Evolutionary conservation across 2,329 filamentous ascomycete species (phyloP).

Genomic region (Colletotrichum musicola): DNA sequence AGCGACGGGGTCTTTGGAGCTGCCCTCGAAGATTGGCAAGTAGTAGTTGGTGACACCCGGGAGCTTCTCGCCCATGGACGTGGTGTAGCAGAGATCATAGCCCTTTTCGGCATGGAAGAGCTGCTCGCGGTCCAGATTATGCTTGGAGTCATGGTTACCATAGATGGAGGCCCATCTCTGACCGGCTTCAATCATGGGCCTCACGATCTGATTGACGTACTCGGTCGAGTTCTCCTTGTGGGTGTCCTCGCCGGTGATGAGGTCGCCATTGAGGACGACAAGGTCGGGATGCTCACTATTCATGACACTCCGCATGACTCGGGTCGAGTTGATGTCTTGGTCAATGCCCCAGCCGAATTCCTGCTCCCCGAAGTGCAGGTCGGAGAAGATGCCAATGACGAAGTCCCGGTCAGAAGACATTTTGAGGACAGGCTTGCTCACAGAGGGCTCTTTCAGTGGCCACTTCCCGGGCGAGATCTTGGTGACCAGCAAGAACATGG

Average conservation of each 20-base stretch:
- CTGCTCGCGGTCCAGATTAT: constrained; percentile 57
- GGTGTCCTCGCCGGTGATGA: constrained; percentile 71
- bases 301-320: constrained; percentile 62
- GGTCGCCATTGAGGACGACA: constrained; percentile 72
- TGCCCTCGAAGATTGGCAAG: constrained; percentile 38
- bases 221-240: constrained; percentile 59
- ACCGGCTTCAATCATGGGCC: constrained; percentile 58
- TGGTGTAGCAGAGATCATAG: constrained; percentile 62
- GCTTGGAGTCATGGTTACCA: constrained; percentile 70
- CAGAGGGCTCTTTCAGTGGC: constrained; percentile 33
- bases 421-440: constrained; percentile 29
- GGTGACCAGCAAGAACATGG: constrained; percentile 38
- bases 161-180: constrained; percentile 69
- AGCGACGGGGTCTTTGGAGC: constrained; percentile 42
- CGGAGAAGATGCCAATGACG: constrained; percentile 60
- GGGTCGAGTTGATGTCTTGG: constrained; percentile 59
- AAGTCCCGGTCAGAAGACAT: constrained; percentile 33
- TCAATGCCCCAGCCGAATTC: constrained; percentile 50
- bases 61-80: constrained; percentile 36
- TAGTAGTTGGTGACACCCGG: constrained; percentile 42
- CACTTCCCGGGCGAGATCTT: constrained; percentile 39
- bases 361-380: constrained; percentile 69
- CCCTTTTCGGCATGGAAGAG: constrained; percentile 65
- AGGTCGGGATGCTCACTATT: constrained; percentile 61
- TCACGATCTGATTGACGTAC: constrained; percentile 64